phyloP scores from a whole-genome alignment of 2,329 filamentous ascomycete genomes.

The Cercospora sojina region DNA sequence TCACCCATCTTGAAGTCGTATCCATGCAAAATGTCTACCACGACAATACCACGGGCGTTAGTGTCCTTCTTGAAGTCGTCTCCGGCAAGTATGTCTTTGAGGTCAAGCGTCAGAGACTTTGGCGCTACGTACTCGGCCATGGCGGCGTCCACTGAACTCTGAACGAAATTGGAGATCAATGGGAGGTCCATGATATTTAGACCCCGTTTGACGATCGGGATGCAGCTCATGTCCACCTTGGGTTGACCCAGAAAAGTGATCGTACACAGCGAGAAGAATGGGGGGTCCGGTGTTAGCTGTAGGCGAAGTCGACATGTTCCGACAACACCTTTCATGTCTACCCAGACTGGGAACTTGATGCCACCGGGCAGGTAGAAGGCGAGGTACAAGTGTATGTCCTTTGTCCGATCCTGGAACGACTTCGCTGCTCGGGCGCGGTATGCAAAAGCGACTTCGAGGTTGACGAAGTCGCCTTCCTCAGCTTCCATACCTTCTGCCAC shows the following conservation, averaged over 20 bases:
- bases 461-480: constrained; percentile 75
- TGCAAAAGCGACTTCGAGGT: constrained; percentile 71
- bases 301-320: constrained; percentile 67
- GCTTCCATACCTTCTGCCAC: constrained; percentile 66
- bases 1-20: constrained; percentile 72
- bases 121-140: constrained; percentile 74
- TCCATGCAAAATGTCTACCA: constrained; percentile 65
- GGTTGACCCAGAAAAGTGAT: constrained; percentile 74
- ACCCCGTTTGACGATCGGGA: constrained; percentile 66
- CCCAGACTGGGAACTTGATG: constrained; percentile 66
- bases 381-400: constrained; percentile 70
- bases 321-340: constrained; percentile 70
- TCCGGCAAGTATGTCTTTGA: constrained; percentile 75
- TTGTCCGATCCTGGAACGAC: constrained; percentile 61
- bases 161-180: constrained; percentile 71
- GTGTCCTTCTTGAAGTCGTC: constrained; percentile 80
- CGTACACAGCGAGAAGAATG: constrained; percentile 73
- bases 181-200: constrained; percentile 75
- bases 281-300: constrained; percentile 72
- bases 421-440: constrained; percentile 63
- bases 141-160: constrained; percentile 70
- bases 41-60: constrained; percentile 60
- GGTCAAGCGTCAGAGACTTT: constrained; percentile 69
- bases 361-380: constrained; percentile 62
- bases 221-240: constrained; percentile 67